These are phyloP conservation scores for Ambrosia artemisiifolia DNA, from an alignment of 129 eudicot genomes.

Conservation along the genomic window DNA sequence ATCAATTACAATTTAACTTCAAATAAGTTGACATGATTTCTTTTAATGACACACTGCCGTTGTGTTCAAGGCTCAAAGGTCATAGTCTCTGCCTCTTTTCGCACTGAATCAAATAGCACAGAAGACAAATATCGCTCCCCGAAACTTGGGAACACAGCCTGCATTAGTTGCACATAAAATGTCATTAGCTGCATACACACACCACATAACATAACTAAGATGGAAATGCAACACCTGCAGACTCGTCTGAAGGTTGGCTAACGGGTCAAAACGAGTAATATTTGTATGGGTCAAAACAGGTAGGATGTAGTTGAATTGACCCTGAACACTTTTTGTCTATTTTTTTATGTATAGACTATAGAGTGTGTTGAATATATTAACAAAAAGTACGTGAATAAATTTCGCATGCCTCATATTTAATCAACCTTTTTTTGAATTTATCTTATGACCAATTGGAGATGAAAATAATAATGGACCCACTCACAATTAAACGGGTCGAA, in stretches of 20 bases:
- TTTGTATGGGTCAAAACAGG: not conserved
- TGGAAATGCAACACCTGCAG: not conserved
- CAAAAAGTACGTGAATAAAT: not conserved
- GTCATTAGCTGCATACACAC: not conserved
- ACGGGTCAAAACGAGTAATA: not conserved
- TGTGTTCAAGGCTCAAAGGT: conserved; percentile 59
- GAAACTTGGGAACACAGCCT: conserved; percentile 81
- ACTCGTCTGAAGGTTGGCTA: not conserved
- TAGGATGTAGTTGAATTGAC: conserved; percentile 5
- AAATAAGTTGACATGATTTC: not conserved
- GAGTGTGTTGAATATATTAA: not conserved
- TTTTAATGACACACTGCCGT: conserved; percentile 7
- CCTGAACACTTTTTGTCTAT: not conserved
- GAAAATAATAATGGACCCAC: not conserved
- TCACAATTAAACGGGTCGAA: not conserved
- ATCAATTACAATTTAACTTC: conserved; percentile 4
- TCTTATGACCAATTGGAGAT: not conserved
- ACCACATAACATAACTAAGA: not conserved
- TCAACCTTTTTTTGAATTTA: not conserved
- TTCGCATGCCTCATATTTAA: not conserved
- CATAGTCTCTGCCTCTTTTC: conserved; percentile 71
- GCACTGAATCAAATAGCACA: conserved; percentile 69
- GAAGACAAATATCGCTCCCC: conserved; percentile 87
- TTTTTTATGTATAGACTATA: not conserved
- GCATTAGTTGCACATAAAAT: conserved; percentile 23